Evolutionary conservation across 2,329 filamentous ascomycete genomes (phyloP), one percentile per base, ranked within the genome.

Genomic region (Conoideocrella luteorostrata): DNA sequence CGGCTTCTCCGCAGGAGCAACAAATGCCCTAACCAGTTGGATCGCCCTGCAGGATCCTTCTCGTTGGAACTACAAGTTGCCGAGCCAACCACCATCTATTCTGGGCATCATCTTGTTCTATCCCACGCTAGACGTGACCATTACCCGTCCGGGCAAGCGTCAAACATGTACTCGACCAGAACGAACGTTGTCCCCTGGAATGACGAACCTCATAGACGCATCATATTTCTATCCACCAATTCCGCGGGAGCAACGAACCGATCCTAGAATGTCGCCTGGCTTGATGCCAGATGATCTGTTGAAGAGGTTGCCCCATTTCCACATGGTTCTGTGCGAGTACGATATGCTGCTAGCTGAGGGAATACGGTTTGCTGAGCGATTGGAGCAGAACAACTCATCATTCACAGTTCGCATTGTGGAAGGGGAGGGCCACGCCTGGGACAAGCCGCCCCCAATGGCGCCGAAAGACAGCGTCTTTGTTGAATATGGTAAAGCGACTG

Each of bases 301-400:
- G 4, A 62, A 63, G 10, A 65, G 77, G 30, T 71, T 81, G 3
- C 66, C 71, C 1, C 71, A 74, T 13, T 59, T 83, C 3, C 67
- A 82, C 15, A 62, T 82, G 33, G 78, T 75, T 52, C 72, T 80
- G 3, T 84, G 80, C 61, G 80, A 84, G 62, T 77, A 72, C 58
- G 78, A 83, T 56, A 82, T 83, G 77, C 60, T 83, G n/a, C 68
- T 79, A 9, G 65, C 64, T 2, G 79, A 83, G 55, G 78, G 77
- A 10, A 66, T 82, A 47, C 67, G 70, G 4, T 82, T 89, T 49
- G 72, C 77, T 10, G 69, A 78, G 41, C 69, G 82, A 17, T 59
- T 88, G 7, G 59, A 67, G 38, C 38, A 47, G 5, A 47, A 54
- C 9, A 54, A 60, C 7, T 64, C 63, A 47, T 48, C 52, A 11